phyloP scores from a whole-genome alignment of 345 rosid species.

The Salix dunnii region DNA sequence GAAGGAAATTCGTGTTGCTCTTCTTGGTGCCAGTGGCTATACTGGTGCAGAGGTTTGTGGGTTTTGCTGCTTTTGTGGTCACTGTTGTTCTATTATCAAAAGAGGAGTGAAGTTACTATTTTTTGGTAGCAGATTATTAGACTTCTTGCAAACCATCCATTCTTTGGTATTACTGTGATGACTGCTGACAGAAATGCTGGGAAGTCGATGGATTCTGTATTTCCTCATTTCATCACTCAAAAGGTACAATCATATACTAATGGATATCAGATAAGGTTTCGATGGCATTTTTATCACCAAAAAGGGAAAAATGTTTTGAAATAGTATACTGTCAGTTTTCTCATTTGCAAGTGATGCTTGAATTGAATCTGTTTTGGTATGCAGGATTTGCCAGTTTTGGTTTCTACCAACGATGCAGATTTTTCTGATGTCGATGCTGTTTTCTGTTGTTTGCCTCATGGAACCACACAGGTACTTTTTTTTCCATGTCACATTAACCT shows the following conservation, averaged over 20 bases:
- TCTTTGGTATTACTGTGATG: constrained; percentile 67
- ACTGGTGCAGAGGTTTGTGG: constrained; percentile 93
- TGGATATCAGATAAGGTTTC: no score
- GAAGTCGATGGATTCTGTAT: constrained; percentile 80
- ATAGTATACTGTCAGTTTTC: not conserved
- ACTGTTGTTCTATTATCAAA: not conserved
- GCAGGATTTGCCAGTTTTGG: constrained; percentile 77
- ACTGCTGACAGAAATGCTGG: constrained; percentile 99
- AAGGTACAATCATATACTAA: constrained; percentile 35
- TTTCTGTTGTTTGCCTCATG: constrained; percentile 96
- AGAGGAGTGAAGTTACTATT: not conserved
- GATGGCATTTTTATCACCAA: not conserved
- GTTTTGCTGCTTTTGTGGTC: not conserved
- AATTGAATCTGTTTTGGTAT: constrained; percentile 7
- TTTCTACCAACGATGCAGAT: constrained; percentile 73
- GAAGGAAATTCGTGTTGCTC: constrained; percentile 69
- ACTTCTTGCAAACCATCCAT: constrained; percentile 74
- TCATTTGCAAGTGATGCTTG: constrained; percentile 4
- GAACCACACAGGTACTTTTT: constrained; percentile 76
- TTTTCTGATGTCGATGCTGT: constrained; percentile 84
- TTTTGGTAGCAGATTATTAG: constrained; percentile 68
- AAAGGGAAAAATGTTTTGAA: not conserved
- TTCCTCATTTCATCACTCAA: constrained; percentile 70
- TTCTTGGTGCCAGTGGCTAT: constrained; percentile 98
- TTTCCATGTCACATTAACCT: not conserved